These are phyloP conservation scores for Didymella glomerata DNA, from an alignment of 2,329 filamentous ascomycete species.

Conservation along the genomic window DNA sequence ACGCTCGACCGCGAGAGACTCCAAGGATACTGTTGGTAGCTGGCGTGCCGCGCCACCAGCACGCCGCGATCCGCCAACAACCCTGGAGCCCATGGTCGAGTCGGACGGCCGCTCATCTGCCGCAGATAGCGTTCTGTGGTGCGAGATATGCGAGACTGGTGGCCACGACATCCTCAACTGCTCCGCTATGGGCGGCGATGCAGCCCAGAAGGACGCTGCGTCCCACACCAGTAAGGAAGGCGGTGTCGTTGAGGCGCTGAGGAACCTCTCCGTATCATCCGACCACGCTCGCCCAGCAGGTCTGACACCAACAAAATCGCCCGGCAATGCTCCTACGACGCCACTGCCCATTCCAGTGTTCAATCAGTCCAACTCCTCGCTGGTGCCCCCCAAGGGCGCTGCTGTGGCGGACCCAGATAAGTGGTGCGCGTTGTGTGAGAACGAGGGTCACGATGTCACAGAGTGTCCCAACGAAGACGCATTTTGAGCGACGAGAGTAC, in stretches of 20 bases:
- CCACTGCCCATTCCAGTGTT: slow-evolving; percentile 48
- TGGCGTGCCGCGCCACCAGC: slow-evolving; percentile 55
- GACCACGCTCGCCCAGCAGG: slow-evolving; percentile 40
- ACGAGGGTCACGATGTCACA: slow-evolving; percentile 94
- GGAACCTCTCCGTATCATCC: slow-evolving; percentile 46
- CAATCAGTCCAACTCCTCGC: slow-evolving; percentile 37
- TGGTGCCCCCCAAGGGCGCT: slow-evolving; percentile 48
- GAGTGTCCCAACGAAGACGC: slow-evolving; percentile 92
- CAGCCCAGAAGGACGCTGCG: slow-evolving; percentile 31
- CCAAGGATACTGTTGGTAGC: slow-evolving; percentile 70
- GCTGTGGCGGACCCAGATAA: slow-evolving; percentile 73
- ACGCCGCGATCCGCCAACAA: slow-evolving; percentile 52
- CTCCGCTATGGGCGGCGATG: slow-evolving; percentile 80
- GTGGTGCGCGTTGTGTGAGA: slow-evolving; percentile 97
- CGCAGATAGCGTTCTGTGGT: slow-evolving; percentile 80
- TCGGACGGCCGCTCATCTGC: slow-evolving; percentile 68
- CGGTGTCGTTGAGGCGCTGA: slow-evolving; percentile 44
- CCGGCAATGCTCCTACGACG: slow-evolving; percentile 47
- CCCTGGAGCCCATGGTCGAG: slow-evolving; percentile 73
- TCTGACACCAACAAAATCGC: slow-evolving; percentile 43
- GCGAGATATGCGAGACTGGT: slow-evolving; percentile 91
- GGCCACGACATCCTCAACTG: slow-evolving; percentile 96
- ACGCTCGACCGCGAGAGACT: slow-evolving; percentile 69
- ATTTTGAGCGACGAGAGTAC: slow-evolving; percentile 46
- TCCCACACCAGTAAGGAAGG: slow-evolving; percentile 39